These are phyloP conservation scores for Wallacemonas rigidus DNA, from an alignment of 208 protist genomes.

Conservation along the genomic window DNA sequence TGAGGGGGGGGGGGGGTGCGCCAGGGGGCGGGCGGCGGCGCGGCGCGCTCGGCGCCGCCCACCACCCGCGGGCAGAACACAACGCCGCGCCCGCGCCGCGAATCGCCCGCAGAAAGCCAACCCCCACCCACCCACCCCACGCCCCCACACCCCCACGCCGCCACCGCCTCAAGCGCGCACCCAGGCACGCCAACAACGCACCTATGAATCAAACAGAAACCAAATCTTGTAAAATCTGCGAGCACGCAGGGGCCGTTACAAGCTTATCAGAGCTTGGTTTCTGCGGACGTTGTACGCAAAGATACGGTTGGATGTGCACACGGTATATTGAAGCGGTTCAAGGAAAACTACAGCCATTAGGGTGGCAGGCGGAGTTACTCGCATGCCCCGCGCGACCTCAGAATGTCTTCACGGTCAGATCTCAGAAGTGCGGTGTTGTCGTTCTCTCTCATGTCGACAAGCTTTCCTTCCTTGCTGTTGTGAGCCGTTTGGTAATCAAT, in stretches of 20 bases:
- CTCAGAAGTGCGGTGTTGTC: constrained; percentile 4
- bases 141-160: no score
- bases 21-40: no score
- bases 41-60: no score
- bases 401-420: constrained; percentile 11
- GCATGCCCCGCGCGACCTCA: neutral
- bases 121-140: no score
- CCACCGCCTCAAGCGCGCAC: no score
- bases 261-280: neutral
- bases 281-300: neutral
- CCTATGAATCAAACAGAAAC: neutral
- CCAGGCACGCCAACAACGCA: neutral
- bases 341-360: neutral
- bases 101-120: no score
- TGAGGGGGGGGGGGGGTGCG: no score
- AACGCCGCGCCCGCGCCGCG: no score
- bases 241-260: neutral
- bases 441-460: constrained; percentile 28
- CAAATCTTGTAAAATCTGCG: neutral
- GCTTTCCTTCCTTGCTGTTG: constrained; percentile 29
- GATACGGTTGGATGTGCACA: neutral
- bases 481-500: constrained; percentile 8
- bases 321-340: neutral
- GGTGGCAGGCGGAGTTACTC: neutral
- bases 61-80: no score